phyloP scores from a whole-genome alignment of 345 rosid genomes.

The Pelargonium nanum region DNA sequence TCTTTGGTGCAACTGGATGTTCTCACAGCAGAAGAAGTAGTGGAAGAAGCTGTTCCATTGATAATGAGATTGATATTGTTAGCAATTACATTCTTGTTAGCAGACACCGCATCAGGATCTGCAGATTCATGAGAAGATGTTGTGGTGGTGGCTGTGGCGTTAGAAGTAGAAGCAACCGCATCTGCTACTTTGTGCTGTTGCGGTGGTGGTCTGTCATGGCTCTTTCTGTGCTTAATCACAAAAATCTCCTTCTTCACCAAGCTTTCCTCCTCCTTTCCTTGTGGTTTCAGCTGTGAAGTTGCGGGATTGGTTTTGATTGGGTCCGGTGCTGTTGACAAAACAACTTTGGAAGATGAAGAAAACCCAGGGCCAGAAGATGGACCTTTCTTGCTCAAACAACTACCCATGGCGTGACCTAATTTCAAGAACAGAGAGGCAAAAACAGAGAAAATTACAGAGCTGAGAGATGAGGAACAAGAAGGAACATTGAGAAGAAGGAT shows the following conservation, averaged over 20 bases:
- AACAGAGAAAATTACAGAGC: neutral
- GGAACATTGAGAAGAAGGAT: too few species aligned
- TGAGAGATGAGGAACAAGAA: too few species aligned
- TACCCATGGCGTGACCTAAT: conserved; percentile 34
- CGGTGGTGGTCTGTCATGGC: conserved; percentile 51
- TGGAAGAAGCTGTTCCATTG: conserved; percentile 8
- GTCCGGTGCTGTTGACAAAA: conserved; percentile 4
- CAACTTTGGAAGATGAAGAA: conserved; percentile 17
- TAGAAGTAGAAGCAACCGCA: neutral
- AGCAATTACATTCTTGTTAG: neutral
- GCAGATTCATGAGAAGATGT: neutral
- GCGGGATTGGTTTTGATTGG: conserved; percentile 1
- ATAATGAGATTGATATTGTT: neutral
- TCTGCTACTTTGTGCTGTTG: conserved; percentile 13
- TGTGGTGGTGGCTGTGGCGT: neutral
- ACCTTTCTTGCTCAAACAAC: conserved; percentile 50
- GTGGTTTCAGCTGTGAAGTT: conserved; percentile 7
- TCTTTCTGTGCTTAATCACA: conserved; percentile 69
- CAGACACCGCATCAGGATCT: conserved; percentile 1
- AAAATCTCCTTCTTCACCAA: conserved; percentile 56
- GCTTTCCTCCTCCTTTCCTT: conserved; percentile 14
- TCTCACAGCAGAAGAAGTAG: conserved; percentile 28
- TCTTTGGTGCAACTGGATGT: conserved; percentile 62
- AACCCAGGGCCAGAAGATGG: too few species aligned
- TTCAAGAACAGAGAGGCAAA: neutral